A percentile compares a stretch with the other conserved stretches of the same genome.
Evolutionary conservation across 1,284 basidiomycete species (phyloP).

Genomic region (Tilletia walkeri): DNA sequence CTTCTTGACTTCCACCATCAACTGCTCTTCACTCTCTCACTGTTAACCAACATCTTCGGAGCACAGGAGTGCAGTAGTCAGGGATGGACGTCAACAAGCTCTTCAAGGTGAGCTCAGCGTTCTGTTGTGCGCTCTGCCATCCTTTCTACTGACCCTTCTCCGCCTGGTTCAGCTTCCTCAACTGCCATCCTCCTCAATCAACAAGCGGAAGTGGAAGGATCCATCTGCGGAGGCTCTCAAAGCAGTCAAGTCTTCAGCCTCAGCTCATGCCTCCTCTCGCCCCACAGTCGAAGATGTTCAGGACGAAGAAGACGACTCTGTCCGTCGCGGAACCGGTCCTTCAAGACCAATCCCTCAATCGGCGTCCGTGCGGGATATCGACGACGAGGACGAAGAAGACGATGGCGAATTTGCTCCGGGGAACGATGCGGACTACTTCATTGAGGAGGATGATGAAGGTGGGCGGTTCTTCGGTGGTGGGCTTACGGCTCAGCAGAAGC

Average conservation of each 20-base stretch:
- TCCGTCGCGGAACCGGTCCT: neutral
- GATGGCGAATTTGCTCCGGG: slow-evolving; percentile 24
- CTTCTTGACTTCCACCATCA: slow-evolving; percentile 13
- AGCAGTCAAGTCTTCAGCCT: slow-evolving; percentile 21
- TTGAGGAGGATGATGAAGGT: slow-evolving; percentile 51
- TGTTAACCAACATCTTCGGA: neutral
- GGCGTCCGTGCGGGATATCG: slow-evolving; percentile 3
- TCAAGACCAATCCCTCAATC: neutral
- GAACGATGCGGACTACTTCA: slow-evolving; percentile 31
- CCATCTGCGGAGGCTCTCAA: slow-evolving; percentile 26
- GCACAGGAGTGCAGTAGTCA: neutral
- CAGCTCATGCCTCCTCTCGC: neutral
- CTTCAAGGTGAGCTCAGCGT: slow-evolving; percentile 38
- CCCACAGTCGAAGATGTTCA: neutral
- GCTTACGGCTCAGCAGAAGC: slow-evolving; percentile 45
- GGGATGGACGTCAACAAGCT: slow-evolving; percentile 53
- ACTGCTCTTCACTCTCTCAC: neutral
- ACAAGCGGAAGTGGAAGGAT: slow-evolving; percentile 49
- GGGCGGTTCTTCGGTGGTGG: slow-evolving; percentile 52
- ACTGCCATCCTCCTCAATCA: slow-evolving; percentile 45
- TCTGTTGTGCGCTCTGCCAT: neutral
- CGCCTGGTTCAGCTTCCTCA: slow-evolving; percentile 34
- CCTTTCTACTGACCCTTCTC: neutral
- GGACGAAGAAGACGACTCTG: slow-evolving; percentile 18
- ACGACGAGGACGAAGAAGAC: slow-evolving; percentile 21